These are phyloP conservation scores for Xerocomus brunneocitrinus DNA, from an alignment of 768 basidiomycete species.

Conservation along the genomic window DNA sequence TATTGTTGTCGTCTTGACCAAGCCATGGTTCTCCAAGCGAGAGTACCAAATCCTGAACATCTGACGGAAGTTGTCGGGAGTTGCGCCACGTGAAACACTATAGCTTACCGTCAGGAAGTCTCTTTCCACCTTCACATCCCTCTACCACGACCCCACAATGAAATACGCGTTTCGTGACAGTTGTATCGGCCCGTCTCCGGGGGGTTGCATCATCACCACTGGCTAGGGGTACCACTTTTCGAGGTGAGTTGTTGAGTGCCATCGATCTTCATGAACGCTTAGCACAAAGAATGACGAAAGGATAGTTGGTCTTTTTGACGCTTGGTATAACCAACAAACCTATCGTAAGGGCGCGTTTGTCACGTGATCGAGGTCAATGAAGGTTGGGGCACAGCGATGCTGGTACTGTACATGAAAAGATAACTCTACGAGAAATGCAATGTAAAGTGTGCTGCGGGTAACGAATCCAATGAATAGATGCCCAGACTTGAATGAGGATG, in stretches of 20 bases:
- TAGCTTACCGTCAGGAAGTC: constrained; percentile 59
- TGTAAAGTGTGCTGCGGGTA: constrained; percentile 6
- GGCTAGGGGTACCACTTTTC: constrained; percentile 71
- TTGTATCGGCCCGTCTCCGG: constrained; percentile 35
- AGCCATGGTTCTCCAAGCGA: constrained; percentile 69
- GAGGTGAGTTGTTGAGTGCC: constrained; percentile 65
- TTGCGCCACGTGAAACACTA: neutral
- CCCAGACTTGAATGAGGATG: constrained; percentile 16
- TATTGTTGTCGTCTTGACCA: constrained; percentile 44
- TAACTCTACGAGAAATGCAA: constrained; percentile 12
- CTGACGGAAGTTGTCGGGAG: constrained; percentile 35
- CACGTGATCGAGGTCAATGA: constrained; percentile 26
- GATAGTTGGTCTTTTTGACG: neutral
- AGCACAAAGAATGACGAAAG: neutral
- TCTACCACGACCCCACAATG: constrained; percentile 90
- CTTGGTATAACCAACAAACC: neutral
- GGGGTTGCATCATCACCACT: constrained; percentile 56
- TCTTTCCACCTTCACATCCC: constrained; percentile 65
- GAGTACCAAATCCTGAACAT: constrained; percentile 73
- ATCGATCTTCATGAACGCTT: constrained; percentile 35
- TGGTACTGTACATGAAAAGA: constrained; percentile 6
- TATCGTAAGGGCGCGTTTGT: constrained; percentile 10
- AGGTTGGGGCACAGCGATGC: neutral
- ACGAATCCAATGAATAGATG: constrained; percentile 7
- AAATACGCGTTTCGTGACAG: constrained; percentile 75